Conservation (phyloP, 2,329 filamentous ascomycete genomes). For the Graphilbum fragrans region DNA sequence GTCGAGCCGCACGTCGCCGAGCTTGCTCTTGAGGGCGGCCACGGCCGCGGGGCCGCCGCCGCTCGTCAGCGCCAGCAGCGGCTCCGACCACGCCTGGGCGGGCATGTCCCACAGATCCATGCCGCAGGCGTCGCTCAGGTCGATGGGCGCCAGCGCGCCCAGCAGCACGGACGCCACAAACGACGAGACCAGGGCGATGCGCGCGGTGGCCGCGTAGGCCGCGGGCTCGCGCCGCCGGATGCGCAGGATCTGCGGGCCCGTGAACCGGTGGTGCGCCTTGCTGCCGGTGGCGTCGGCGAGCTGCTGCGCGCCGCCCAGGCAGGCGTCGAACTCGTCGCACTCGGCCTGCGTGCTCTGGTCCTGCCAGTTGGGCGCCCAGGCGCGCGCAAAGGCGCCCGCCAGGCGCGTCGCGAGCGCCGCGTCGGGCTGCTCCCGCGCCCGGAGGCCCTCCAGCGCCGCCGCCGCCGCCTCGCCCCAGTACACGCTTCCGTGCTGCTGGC, state of each 20-base stretch:
- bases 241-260: conserved; percentile 89
- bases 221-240: conserved; percentile 71
- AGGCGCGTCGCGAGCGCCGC: conserved; percentile 63
- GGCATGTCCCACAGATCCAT: conserved; percentile 95
- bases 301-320: conserved; percentile 51
- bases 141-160: conserved; percentile 74
- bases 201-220: conserved; percentile 66
- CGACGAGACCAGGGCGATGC: conserved; percentile 89
- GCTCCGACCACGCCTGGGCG: conserved; percentile 58
- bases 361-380: conserved; percentile 93
- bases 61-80: conserved; percentile 63
- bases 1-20: conserved; percentile 69
- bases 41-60: conserved; percentile 46
- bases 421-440: conserved; percentile 26
- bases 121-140: conserved; percentile 88
- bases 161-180: conserved; percentile 88
- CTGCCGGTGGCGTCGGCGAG: conserved; percentile 78
- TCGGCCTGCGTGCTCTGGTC: conserved; percentile 89
- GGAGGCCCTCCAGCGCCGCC: conserved; percentile 44
- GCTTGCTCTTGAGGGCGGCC: conserved; percentile 57
- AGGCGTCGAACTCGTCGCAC: conserved; percentile 75
- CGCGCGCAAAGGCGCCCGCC: conserved; percentile 61
- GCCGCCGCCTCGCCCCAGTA: conserved; percentile 75
- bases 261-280: conserved; percentile 93
- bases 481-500: conserved; percentile 96